Percentiles rank a stretch among this genome's conserved stretches.
Conservation (phyloP, 345 rosid genomes). For the Theobroma cacao region DNA sequence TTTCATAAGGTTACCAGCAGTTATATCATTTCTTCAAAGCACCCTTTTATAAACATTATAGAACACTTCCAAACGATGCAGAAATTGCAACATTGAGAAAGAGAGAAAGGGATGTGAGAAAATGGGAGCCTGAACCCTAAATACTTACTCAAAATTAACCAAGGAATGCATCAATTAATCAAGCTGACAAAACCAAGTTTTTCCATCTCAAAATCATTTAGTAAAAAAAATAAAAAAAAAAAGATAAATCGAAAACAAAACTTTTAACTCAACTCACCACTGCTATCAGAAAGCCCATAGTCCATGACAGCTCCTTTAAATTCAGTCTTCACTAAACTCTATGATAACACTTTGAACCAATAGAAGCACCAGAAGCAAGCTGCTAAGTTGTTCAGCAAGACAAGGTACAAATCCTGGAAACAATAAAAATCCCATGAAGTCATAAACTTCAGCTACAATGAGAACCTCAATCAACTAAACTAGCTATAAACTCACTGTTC, state of each 20-base stretch:
- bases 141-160: background rate
- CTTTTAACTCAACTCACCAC: slow-evolving; percentile 45
- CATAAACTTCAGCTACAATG: background rate
- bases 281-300: slow-evolving; percentile 65
- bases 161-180: background rate
- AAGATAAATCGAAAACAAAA: background rate
- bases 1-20: background rate
- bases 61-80: background rate
- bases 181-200: background rate
- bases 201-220: background rate
- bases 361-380: background rate
- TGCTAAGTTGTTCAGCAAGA: background rate
- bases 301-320: slow-evolving; percentile 37
- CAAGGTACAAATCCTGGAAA: slow-evolving; percentile 19
- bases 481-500: background rate
- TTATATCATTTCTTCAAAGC: background rate
- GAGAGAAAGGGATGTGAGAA: background rate
- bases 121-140: background rate
- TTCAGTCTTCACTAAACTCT: background rate
- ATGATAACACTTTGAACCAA: slow-evolving; percentile 14
- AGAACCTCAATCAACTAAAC: background rate
- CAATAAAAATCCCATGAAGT: slow-evolving; percentile 7
- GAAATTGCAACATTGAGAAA: background rate
- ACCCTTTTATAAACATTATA: background rate
- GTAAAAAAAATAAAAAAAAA: too few relatives aligned